phyloP scores from a whole-genome alignment of 2,329 filamentous ascomycete species.

The Acephala macrosclerotiorum region DNA sequence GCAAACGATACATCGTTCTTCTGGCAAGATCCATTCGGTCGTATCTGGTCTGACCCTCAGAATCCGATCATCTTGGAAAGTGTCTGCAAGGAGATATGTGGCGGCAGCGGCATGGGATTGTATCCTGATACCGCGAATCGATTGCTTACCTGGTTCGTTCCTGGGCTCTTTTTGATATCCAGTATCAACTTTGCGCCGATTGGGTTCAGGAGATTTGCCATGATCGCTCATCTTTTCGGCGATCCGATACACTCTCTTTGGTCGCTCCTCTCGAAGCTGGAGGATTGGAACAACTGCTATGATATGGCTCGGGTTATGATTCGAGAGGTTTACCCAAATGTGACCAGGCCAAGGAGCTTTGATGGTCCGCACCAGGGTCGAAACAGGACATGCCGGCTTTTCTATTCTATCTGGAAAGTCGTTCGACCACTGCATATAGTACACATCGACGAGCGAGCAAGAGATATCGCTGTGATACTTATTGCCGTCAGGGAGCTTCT shows the following conservation, averaged over 20 bases:
- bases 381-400: not conserved
- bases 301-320: no score
- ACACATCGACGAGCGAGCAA: not conserved
- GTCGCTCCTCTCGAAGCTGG: constrained; percentile 10
- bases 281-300: constrained; percentile 7
- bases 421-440: no score
- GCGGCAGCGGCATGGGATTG: not conserved
- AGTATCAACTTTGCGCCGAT: constrained; percentile 9
- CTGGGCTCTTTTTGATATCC: not conserved
- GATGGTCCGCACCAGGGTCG: not conserved
- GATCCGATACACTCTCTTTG: constrained; percentile 16
- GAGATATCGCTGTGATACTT: not conserved
- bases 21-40: not conserved
- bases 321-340: not conserved
- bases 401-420: not conserved
- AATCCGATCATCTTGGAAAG: not conserved
- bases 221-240: constrained; percentile 3
- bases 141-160: constrained; percentile 10
- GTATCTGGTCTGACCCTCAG: not conserved
- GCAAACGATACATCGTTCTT: not conserved
- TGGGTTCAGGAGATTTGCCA: not conserved
- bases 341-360: not conserved
- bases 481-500: not conserved
- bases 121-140: constrained; percentile 7
- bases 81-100: constrained; percentile 10